Percentiles rank a stretch among this genome's conserved stretches.
phyloP scores from a whole-genome alignment of 805 yeast species.

The Ascoidea rubescens region DNA sequence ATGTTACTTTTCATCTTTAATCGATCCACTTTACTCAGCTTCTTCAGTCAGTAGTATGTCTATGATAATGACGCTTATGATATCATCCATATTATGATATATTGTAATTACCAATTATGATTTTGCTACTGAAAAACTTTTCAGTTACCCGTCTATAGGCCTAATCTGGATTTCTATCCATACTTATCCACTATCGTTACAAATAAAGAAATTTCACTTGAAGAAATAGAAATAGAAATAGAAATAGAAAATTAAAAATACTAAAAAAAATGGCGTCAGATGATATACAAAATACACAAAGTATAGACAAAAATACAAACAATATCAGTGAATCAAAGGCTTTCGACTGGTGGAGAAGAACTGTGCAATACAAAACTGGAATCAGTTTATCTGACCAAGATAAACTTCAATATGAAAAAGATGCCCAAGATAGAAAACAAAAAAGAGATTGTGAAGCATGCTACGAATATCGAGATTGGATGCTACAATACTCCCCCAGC shows the following conservation, averaged over 20 bases:
- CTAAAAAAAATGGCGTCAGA: background rate
- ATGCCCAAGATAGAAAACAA: slow-evolving; percentile 27
- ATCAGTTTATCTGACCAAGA: slow-evolving; percentile 44
- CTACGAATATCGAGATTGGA: slow-evolving; percentile 67
- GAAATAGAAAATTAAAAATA: too few species aligned
- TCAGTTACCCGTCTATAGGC: too few species aligned
- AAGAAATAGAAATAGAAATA: too few species aligned
- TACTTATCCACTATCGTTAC: background rate
- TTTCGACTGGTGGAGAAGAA: slow-evolving; percentile 74
- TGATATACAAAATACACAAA: too few species aligned
- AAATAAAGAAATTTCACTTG: too few species aligned
- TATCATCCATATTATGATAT: background rate
- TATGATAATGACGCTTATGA: too few species aligned
- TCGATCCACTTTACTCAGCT: too few species aligned
- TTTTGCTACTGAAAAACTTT: too few species aligned
- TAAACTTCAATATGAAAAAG: slow-evolving; percentile 41
- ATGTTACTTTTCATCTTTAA: slow-evolving; percentile 34
- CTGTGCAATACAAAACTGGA: slow-evolving; percentile 59
- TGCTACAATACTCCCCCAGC: slow-evolving; percentile 66
- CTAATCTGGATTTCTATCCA: background rate
- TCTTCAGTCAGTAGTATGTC: background rate
- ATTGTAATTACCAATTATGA: too few species aligned
- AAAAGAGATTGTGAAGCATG: slow-evolving; percentile 53
- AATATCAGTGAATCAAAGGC: slow-evolving; percentile 20
- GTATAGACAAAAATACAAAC: slow-evolving; percentile 4